Evolutionary conservation across 352 stramenopile species (phyloP), one percentile per base, ranked within the genome.

Genomic region (Phytophthora quininea): DNA sequence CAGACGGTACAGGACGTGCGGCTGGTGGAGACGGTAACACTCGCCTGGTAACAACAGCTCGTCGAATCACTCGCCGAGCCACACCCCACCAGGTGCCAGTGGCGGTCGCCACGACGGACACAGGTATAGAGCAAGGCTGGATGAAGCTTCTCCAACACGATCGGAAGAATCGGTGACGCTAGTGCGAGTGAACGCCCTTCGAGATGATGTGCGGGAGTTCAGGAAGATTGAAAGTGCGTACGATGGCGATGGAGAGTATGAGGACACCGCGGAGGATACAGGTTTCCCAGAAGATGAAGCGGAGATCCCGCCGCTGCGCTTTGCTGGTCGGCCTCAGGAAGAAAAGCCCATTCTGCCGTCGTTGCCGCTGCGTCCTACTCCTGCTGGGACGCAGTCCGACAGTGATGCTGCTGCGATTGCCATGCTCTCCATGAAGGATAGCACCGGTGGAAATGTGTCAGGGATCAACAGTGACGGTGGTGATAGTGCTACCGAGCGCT

Each of bases 391-490:
- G 50, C 82, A 92, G 53, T 93, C 85, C n/a, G 87, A 93, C 42
- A 91, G 86, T 51, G 84, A 93, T 45, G 80, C 82, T 7, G 87
- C 85, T 27, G 85, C 80, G 30, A 90, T 91, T 40, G 80, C 83
- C 11, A 93, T 92, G 83, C 79, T 92, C 24, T 90, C 81, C 4
- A 93, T 92, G 83, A 93, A 93, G 58, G 81, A 91, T 27, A 82
- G 78, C 42, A 53, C 65, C 3, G 54, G 52, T 31, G 37, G 64
- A 48, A 51, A 67, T 19, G n/a, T 58, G 45, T 71, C 63, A 49
- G 76, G 60, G 54, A 66, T 78, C 53, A 86, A 63, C 58, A 88
- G 79, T 37, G 76, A 88, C 35, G 79, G 78, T 35, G 68, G 61
- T 11, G 70, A 74, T 43, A 86, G 71, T 57, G 62, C 67, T 4